Base-by-base conservation (phyloP, 2,329 filamentous ascomycete genomes). In the Thielaviopsis populi region DNA sequence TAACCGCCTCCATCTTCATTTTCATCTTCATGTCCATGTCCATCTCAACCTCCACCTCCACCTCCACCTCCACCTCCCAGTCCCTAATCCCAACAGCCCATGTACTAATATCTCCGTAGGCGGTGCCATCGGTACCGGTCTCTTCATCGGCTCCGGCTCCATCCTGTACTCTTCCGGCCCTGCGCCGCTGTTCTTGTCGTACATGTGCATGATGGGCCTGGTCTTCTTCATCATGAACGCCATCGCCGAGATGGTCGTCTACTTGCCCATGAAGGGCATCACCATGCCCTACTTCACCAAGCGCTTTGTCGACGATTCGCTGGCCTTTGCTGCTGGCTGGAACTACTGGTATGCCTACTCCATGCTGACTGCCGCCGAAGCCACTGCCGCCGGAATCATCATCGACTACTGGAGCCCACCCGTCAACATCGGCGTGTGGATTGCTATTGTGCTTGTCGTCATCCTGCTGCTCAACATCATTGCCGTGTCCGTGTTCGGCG, bases 161-260 rank as follows among this genome's bases (percentile, higher is more conserved):
- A 82, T 83, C 62, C 74, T 86, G 62, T 74, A 78, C 41, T 73
- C 74, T 10, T 78, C 79, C 33, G 84, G 84, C 1, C 84, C 84
- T 2, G 86, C 84, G 4, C 84, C 86, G 0, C 74, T 90, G 17
- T 80, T 90, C 71, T 84, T 91, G 72, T 84, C 82, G 27, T 91
- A 89, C 71, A 69, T 81, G 6, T 75, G 74, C 67, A 80, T 81
- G 79, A 80, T 80, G 75, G 30, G 74, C 2, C 69, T 82, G 10
- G 79, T 82, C 30, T 82, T 77, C 76, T 72, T 75, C 63, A 73
- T 82, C 63, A 81, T 82, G 79, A 81, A 81, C 71, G 69, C 73
- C 65, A 73, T 83, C 8, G 80, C 75, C 8, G 80, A 83, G 70
- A 82, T 83, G 76, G 76, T 76, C 1, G 78, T 77, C 1, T 81